Evolutionary conservation across 495 filamentous ascomycete species (phyloP).

Genomic region (Apodospora peruviana): DNA sequence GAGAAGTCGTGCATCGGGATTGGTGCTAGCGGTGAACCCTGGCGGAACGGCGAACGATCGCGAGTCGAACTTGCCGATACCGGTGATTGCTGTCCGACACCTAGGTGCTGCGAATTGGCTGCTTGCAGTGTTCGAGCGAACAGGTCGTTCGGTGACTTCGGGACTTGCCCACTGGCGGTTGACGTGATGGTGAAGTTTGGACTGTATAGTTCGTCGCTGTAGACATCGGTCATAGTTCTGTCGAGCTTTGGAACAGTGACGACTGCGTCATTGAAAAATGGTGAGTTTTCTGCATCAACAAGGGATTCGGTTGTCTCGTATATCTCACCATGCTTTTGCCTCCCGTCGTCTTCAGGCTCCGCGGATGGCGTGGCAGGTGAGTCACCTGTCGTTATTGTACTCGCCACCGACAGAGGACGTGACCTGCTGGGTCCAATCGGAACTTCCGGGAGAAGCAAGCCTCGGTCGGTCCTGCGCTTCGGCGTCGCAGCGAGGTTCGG

Average conservation of each 20-base stretch:
- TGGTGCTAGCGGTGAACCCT: constrained; percentile 62
- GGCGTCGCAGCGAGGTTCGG: constrained; percentile 23
- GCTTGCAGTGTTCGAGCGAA: constrained; percentile 72
- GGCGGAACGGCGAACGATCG: constrained; percentile 78
- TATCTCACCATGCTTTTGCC: constrained; percentile 43
- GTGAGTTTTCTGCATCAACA: constrained; percentile 34
- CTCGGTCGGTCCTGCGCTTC: constrained; percentile 29
- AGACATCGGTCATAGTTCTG: constrained; percentile 79
- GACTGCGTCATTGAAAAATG: constrained; percentile 37
- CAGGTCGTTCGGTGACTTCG: constrained; percentile 55
- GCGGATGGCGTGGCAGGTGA: constrained; percentile 50
- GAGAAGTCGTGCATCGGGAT: constrained; percentile 40
- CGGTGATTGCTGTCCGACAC: constrained; percentile 37
- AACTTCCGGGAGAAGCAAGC: constrained; percentile 31
- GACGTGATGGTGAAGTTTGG: constrained; percentile 54
- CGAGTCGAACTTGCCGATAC: constrained; percentile 49
- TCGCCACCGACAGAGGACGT: constrained; percentile 44
- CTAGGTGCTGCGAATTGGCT: constrained; percentile 67
- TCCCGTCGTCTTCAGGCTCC: constrained; percentile 41
- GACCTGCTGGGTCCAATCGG: constrained; percentile 30
- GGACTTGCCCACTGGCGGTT: constrained; percentile 36
- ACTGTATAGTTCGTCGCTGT: constrained; percentile 80
- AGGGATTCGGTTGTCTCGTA: constrained; percentile 47
- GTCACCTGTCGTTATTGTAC: constrained; percentile 44
- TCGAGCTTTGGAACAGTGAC: constrained; percentile 70